A percentile compares a stretch with the other conserved stretches of the same genome.
Evolutionary conservation across 177 flowering plant species (phyloP).

Genomic region (Vitis hybrid): DNA sequence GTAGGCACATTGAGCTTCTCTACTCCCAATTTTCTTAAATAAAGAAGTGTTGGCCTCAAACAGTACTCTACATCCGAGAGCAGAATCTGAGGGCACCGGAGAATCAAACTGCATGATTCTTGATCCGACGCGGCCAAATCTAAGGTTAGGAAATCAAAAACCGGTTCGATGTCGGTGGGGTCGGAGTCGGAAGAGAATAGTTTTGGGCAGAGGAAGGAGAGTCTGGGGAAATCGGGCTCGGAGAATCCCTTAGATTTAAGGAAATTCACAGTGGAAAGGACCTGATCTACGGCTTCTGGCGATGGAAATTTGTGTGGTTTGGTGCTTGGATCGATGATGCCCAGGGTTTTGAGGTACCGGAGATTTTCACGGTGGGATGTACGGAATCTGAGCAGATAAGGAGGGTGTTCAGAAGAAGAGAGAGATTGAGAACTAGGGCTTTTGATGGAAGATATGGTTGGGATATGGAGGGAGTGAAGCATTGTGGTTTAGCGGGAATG

Average conservation of each 20-base stretch:
- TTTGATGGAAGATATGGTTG: background rate
- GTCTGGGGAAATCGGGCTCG: constrained; percentile 48
- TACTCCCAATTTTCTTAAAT: constrained; percentile 39
- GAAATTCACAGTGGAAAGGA: constrained; percentile 43
- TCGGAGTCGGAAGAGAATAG: constrained; percentile 43
- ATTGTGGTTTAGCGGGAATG: constrained; percentile 1
- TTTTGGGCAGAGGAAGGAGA: constrained; percentile 45
- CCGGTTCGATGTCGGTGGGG: constrained; percentile 40
- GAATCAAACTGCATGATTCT: constrained; percentile 37
- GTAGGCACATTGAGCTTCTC: constrained; percentile 45
- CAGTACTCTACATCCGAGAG: constrained; percentile 45
- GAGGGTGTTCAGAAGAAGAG: constrained; percentile 14
- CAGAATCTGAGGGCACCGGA: constrained; percentile 47
- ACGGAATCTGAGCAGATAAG: constrained; percentile 35
- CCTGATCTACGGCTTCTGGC: constrained; percentile 23
- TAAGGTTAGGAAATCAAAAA: constrained; percentile 44
- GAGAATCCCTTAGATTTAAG: constrained; percentile 59
- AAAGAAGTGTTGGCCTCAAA: constrained; percentile 45
- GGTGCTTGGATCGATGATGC: constrained; percentile 31
- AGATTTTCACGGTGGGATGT: constrained; percentile 51
- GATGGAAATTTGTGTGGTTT: constrained; percentile 27
- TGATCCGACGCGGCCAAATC: constrained; percentile 42
- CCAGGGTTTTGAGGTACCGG: constrained; percentile 52
- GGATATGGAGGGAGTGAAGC: constrained; percentile 13
- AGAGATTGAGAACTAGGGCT: constrained; percentile 2